phyloP scores from a whole-genome alignment of 1,139 yeast genomes.

The Scheffersomyces quercinus region DNA sequence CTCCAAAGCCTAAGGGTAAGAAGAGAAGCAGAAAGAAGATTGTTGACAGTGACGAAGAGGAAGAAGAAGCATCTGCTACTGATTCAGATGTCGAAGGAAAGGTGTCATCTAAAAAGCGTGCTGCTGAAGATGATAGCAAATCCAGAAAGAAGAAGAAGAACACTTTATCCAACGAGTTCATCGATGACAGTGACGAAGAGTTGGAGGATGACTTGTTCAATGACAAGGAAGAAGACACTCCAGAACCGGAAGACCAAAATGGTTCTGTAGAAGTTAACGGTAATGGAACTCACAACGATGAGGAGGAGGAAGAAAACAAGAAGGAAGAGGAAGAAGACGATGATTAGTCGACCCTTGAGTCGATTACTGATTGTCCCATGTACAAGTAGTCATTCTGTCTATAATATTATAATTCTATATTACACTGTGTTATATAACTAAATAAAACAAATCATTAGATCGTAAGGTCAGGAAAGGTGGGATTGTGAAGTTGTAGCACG shows the following conservation, averaged over 20 bases:
- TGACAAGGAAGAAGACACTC: constrained; percentile 15
- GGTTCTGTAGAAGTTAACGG: constrained; percentile 10
- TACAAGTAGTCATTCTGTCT: background rate
- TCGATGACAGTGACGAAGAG: constrained; percentile 57
- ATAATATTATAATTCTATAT: constrained; percentile 1
- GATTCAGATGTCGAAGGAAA: constrained; percentile 16
- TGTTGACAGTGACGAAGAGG: constrained; percentile 23
- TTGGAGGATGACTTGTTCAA: constrained; percentile 21
- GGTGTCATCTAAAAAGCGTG: constrained; percentile 17
- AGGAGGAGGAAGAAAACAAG: constrained; percentile 19
- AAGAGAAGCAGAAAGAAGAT: constrained; percentile 22
- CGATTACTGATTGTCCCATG: background rate
- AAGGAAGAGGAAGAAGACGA: constrained; percentile 26
- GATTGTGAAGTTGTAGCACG: too few relatives aligned
- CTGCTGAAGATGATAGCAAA: constrained; percentile 18
- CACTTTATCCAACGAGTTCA: constrained; percentile 48
- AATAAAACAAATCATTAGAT: too few relatives aligned
- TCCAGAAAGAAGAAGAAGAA: constrained; percentile 21
- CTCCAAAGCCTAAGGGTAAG: constrained; percentile 5
- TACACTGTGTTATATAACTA: constrained; percentile 2
- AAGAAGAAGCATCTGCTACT: constrained; percentile 10
- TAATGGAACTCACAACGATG: constrained; percentile 6
- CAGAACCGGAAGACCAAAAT: constrained; percentile 3
- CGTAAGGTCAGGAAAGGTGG: too few relatives aligned
- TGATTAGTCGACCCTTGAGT: constrained; percentile 6